These are phyloP conservation scores for Musa beccarii DNA, from an alignment of 176 grass and related monocot species.

Conservation along the genomic window DNA sequence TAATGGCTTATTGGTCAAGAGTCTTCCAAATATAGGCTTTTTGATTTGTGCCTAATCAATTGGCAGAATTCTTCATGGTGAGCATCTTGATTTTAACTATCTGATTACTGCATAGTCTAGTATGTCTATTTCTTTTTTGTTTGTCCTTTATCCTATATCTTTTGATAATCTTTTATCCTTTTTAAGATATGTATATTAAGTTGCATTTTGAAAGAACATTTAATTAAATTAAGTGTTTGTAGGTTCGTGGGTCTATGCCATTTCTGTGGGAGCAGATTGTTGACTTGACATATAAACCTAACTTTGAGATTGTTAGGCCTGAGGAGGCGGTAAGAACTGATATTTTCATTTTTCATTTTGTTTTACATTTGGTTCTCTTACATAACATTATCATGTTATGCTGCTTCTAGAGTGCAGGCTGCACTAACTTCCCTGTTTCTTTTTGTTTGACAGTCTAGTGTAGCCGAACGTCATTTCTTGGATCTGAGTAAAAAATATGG, in stretches of 20 bases:
- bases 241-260: slow-evolving; percentile 95
- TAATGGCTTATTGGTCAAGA: neutral
- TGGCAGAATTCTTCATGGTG: neutral
- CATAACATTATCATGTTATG: neutral
- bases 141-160: neutral
- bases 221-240: neutral
- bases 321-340: slow-evolving; percentile 56
- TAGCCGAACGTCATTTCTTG: slow-evolving; percentile 72
- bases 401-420: slow-evolving; percentile 9
- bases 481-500: slow-evolving; percentile 91
- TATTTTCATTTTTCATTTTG: neutral
- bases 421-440: slow-evolving; percentile 7
- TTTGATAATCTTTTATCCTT: slow-evolving; percentile 6
- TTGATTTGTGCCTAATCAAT: neutral
- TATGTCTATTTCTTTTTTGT: neutral
- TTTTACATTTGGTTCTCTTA: neutral
- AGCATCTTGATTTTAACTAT: neutral
- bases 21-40: neutral
- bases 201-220: slow-evolving; percentile 11
- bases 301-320: slow-evolving; percentile 69
- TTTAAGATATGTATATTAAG: neutral
- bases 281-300: slow-evolving; percentile 97
- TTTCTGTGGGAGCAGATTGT: slow-evolving; percentile 97
- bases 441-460: slow-evolving; percentile 49
- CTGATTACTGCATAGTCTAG: neutral